A percentile compares a stretch with the other conserved stretches of the same genome.
Conservation (phyloP, 345 rosid species). For the Capsella bursapastoris region DNA sequence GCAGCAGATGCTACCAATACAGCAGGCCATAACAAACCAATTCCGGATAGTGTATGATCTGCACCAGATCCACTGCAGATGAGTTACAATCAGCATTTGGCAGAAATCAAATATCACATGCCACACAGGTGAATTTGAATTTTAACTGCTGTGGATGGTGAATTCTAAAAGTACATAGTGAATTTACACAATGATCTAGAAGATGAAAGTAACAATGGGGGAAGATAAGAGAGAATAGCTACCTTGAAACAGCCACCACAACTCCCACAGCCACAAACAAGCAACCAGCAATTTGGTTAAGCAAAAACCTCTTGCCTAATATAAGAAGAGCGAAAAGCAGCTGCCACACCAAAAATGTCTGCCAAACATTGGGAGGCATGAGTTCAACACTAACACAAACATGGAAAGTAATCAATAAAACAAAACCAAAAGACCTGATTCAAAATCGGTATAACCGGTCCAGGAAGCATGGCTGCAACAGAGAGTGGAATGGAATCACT, state of each 20-base stretch:
- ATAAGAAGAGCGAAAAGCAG: slow-evolving; percentile 66
- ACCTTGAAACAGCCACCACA: slow-evolving; percentile 82
- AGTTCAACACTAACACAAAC: background rate
- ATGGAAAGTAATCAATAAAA: background rate
- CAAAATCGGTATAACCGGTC: slow-evolving; percentile 84
- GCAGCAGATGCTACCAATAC: slow-evolving; percentile 82
- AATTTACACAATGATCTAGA: background rate
- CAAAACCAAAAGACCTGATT: slow-evolving; percentile 62
- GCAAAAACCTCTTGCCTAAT: slow-evolving; percentile 63
- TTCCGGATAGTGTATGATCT: slow-evolving; percentile 59
- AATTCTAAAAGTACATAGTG: background rate
- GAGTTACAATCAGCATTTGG: slow-evolving; percentile 27
- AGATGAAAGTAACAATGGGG: slow-evolving; percentile 16
- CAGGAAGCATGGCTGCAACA: slow-evolving; percentile 83
- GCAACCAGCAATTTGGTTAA: slow-evolving; percentile 72
- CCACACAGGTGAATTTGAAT: slow-evolving; percentile 9
- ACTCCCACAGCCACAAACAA: slow-evolving; percentile 83
- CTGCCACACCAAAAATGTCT: slow-evolving; percentile 93
- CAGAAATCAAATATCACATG: background rate
- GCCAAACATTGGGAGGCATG: slow-evolving; percentile 33
- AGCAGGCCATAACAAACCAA: slow-evolving; percentile 68
- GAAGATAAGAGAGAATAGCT: background rate
- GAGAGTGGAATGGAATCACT: slow-evolving; percentile 28
- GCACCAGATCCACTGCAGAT: slow-evolving; percentile 75
- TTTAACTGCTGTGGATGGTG: slow-evolving; percentile 4